Evolutionary conservation across 2,329 filamentous ascomycete genomes (phyloP), one percentile per base, ranked within the genome.

Genomic region (Karstenula rhodostoma): DNA sequence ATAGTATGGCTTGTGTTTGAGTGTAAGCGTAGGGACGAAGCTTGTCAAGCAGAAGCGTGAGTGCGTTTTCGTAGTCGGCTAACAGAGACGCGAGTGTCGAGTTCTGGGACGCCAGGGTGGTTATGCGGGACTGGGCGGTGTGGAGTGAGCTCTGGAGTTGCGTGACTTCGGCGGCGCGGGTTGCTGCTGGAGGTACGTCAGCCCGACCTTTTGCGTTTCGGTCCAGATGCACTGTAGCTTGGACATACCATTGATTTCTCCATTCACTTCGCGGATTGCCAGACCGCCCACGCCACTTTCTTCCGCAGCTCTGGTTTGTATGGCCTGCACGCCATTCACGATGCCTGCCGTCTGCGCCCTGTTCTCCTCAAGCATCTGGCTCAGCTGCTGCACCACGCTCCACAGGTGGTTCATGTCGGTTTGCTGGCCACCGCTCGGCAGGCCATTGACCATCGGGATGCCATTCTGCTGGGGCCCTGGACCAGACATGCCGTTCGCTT

Each of bases 391-490:
- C 40, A 80, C 76, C 35, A 79, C 73, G 33, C 69, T 69, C 78
- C 77, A 79, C 25, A 80, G 69, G 60, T 79, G 73, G 59, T 79
- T 80, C 77, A 80, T 78, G 57, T 80, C 78, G 15, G 75, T 79
- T 66, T 80, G 78, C 54, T 79, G 78, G 47, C 78, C 78, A 7
- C 77, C 76, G 29, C 70, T 73, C 10, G 76, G 74, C 46, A 79
- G 66, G 22, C 76, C 76, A 57, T 79, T 79, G 43, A 78, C 74
- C 67, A 78, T 71, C 8, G 76, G 76, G 40, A 78, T 72, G 60
- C 73, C 70, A 61, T 73, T 77, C 35, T 73, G 71, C 50, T 67
- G 68, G 25, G 52, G 50, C 1, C 51, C 56, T 2, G 67, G 60
- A 10, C 53, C 60, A 52, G 72, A 71, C 56, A 74, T 75, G 42